Conservation (phyloP, 2,329 filamentous ascomycete species). For the Davidsoniella australis region DNA sequence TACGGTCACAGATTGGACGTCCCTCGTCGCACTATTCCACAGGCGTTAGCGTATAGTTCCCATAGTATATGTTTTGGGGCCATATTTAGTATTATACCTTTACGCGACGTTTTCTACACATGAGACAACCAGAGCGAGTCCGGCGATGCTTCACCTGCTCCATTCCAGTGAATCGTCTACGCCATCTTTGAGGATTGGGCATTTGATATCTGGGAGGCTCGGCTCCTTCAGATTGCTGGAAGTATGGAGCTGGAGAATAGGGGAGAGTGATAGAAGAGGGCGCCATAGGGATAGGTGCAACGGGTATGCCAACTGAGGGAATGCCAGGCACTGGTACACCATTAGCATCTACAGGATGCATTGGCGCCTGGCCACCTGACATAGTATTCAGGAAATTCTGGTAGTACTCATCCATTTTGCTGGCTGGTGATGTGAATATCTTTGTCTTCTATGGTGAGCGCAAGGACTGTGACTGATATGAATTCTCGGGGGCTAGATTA, state of each 20-base stretch:
- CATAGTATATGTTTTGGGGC: not conserved
- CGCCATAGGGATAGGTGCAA: slow-evolving; percentile 17
- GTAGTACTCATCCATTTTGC: slow-evolving; percentile 38
- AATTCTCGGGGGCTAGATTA: not conserved
- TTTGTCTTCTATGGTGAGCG: not conserved
- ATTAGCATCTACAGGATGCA: slow-evolving; percentile 25
- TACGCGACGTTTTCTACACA: slow-evolving; percentile 74
- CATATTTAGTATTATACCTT: slow-evolving; percentile 35
- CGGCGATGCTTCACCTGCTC: slow-evolving; percentile 84
- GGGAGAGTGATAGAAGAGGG: slow-evolving; percentile 27
- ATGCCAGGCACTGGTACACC: slow-evolving; percentile 21
- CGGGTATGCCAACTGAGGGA: slow-evolving; percentile 1
- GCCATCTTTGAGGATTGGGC: slow-evolving; percentile 24
- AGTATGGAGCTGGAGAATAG: slow-evolving; percentile 24
- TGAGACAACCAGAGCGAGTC: slow-evolving; percentile 85
- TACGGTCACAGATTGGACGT: slow-evolving; percentile 70
- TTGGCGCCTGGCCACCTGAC: slow-evolving; percentile 25
- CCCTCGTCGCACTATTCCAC: slow-evolving; percentile 68
- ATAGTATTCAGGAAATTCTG: slow-evolving; percentile 37
- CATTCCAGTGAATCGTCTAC: slow-evolving; percentile 27
- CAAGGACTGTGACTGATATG: too few relatives aligned
- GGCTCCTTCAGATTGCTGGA: not conserved
- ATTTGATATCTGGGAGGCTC: not conserved
- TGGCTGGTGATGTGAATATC: not conserved
- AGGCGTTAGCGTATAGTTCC: slow-evolving; percentile 15